Conservation (phyloP, 192 early-diverging fungal genomes). For the Kickxella alabastrina region DNA sequence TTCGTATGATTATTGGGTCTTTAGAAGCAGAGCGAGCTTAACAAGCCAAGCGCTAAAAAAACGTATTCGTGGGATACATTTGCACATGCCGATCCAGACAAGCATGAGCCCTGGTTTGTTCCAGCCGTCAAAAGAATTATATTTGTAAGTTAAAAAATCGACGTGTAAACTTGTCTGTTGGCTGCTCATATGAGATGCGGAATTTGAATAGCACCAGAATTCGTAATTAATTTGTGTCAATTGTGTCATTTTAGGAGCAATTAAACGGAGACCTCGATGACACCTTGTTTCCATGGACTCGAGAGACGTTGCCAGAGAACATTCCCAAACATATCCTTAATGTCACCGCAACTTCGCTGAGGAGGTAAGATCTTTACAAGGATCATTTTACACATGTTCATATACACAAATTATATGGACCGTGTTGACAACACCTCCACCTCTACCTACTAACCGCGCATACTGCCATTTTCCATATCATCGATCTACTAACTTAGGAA, state of each 20-base stretch:
- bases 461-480: too few relatives aligned
- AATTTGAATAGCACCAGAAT: too few relatives aligned
- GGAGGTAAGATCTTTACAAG: conserved; percentile 26
- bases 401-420: too few relatives aligned
- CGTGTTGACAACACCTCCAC: too few relatives aligned
- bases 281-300: conserved; percentile 38
- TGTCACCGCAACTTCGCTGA: conserved; percentile 25
- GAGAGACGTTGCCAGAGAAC: conserved; percentile 18
- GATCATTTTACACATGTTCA: too few relatives aligned
- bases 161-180: not conserved
- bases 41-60: not conserved
- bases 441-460: too few relatives aligned
- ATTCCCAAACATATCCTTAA: conserved; percentile 31
- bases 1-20: not conserved
- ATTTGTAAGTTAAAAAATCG: not conserved
- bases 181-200: too few relatives aligned
- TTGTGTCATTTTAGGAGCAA: too few relatives aligned
- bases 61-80: conserved; percentile 11
- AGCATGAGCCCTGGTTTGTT: conserved; percentile 12
- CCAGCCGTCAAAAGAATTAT: conserved; percentile 40
- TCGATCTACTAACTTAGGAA: not conserved
- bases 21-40: conserved; percentile 8
- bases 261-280: conserved; percentile 10
- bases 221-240: too few relatives aligned
- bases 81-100: not conserved